Evolutionary conservation across 1,139 yeast genomes (phyloP).

Genomic region (Yamadazyma siamensis): DNA sequence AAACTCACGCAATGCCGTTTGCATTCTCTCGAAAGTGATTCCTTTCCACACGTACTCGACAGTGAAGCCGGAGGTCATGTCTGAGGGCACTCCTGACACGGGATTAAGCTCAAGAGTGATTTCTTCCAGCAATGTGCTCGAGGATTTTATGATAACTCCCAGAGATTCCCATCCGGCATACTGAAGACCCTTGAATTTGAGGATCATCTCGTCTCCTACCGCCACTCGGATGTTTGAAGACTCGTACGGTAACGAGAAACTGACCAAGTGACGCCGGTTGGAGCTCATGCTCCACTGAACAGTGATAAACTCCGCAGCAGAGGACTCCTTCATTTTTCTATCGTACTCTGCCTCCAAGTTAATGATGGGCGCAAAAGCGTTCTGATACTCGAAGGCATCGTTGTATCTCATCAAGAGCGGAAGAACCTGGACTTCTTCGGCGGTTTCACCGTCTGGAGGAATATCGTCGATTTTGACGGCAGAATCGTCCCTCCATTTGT

Average conservation of each 20-base stretch:
- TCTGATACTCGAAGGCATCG: slow-evolving; percentile 84
- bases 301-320: slow-evolving; percentile 68
- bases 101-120: slow-evolving; percentile 68
- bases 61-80: slow-evolving; percentile 64
- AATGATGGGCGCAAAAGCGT: slow-evolving; percentile 81
- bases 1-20: slow-evolving; percentile 65
- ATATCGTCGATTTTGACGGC: slow-evolving; percentile 64
- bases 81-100: slow-evolving; percentile 46
- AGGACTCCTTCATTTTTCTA: slow-evolving; percentile 70
- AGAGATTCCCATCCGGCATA: slow-evolving; percentile 62
- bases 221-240: slow-evolving; percentile 68
- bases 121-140: slow-evolving; percentile 64
- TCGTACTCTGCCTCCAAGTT: slow-evolving; percentile 81
- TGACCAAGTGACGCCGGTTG: slow-evolving; percentile 64
- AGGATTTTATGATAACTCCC: slow-evolving; percentile 73
- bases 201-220: slow-evolving; percentile 77
- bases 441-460: slow-evolving; percentile 12
- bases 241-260: slow-evolving; percentile 68
- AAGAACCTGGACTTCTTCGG: slow-evolving; percentile 47
- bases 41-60: slow-evolving; percentile 93
- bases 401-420: slow-evolving; percentile 76
- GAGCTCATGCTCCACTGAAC: slow-evolving; percentile 75
- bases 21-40: slow-evolving; percentile 80
- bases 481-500: slow-evolving; percentile 74
- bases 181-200: slow-evolving; percentile 54